A percentile compares a stretch with the other conserved stretches of the same genome.
Conservation (phyloP, 2,329 filamentous ascomycete genomes). For the Albophoma yamanashiensis region DNA sequence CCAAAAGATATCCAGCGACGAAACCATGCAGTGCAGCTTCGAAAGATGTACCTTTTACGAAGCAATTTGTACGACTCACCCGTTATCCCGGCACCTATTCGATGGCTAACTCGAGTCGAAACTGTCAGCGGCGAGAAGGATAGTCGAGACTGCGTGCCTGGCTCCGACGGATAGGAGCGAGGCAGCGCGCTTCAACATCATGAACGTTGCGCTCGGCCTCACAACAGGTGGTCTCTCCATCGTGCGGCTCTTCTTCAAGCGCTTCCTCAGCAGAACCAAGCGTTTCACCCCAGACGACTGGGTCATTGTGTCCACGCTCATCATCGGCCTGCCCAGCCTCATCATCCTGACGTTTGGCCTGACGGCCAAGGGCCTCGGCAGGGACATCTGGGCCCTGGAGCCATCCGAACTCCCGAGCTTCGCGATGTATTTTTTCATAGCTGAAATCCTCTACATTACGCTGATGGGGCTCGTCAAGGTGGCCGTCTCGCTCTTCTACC, state of each 20-base stretch:
- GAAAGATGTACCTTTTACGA: background rate
- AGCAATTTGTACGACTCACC: background rate
- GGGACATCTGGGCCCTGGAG: background rate
- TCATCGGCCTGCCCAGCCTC: background rate
- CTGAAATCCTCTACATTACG: background rate
- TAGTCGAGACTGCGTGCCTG: background rate
- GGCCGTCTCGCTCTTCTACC: constrained; percentile 3
- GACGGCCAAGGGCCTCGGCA: background rate
- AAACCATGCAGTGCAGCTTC: background rate
- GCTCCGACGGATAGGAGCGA: background rate
- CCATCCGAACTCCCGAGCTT: background rate
- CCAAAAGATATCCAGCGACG: background rate
- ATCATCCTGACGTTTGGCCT: background rate
- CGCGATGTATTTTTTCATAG: background rate
- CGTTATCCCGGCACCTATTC: no score
- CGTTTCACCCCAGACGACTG: background rate
- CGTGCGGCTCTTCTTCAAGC: background rate
- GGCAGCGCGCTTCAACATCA: background rate
- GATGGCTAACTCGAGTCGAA: background rate
- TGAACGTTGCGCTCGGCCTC: background rate
- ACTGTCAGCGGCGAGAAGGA: background rate
- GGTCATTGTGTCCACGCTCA: background rate
- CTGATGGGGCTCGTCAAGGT: background rate
- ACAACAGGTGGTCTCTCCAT: background rate
- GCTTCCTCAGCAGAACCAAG: background rate